A percentile compares a stretch with the other conserved stretches of the same genome.
These are phyloP conservation scores for Colletotrichum tanaceti DNA, from an alignment of 2,329 filamentous ascomycete genomes.

Conservation along the genomic window DNA sequence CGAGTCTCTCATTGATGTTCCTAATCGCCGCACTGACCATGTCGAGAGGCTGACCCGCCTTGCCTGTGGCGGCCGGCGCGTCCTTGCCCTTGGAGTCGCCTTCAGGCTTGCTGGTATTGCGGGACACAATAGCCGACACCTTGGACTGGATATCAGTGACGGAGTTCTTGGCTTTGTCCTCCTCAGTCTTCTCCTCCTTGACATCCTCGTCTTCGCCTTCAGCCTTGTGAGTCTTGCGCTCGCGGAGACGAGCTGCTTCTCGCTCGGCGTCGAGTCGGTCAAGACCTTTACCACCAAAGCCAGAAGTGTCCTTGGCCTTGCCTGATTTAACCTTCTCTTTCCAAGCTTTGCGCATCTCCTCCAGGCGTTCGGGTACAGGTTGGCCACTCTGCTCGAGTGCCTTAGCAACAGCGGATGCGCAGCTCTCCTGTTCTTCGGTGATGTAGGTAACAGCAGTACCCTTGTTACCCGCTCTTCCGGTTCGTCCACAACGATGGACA, in stretches of 20 bases:
- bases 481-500: slow-evolving; percentile 92
- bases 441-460: slow-evolving; percentile 96
- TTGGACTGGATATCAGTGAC: slow-evolving; percentile 73
- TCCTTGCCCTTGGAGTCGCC: slow-evolving; percentile 49
- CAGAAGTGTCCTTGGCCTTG: slow-evolving; percentile 88
- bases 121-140: slow-evolving; percentile 66
- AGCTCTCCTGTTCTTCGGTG: slow-evolving; percentile 91
- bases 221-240: slow-evolving; percentile 89
- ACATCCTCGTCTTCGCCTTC: slow-evolving; percentile 86
- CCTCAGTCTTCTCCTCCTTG: slow-evolving; percentile 78
- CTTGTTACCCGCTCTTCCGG: slow-evolving; percentile 92
- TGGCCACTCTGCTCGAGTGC: slow-evolving; percentile 93
- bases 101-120: slow-evolving; percentile 62
- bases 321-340: slow-evolving; percentile 92
- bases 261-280: slow-evolving; percentile 92
- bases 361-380: slow-evolving; percentile 76
- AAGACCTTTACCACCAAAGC: slow-evolving; percentile 94
- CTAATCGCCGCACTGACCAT: slow-evolving; percentile 91
- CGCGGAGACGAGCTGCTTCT: slow-evolving; percentile 85
- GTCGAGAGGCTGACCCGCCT: slow-evolving; percentile 74
- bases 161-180: slow-evolving; percentile 77
- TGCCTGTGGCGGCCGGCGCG: slow-evolving; percentile 63
- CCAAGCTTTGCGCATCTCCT: slow-evolving; percentile 77
- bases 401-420: slow-evolving; percentile 87
- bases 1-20: slow-evolving; percentile 90